Conservation (phyloP, 805 yeast species). For the Wickerhamomyces canadensis region DNA sequence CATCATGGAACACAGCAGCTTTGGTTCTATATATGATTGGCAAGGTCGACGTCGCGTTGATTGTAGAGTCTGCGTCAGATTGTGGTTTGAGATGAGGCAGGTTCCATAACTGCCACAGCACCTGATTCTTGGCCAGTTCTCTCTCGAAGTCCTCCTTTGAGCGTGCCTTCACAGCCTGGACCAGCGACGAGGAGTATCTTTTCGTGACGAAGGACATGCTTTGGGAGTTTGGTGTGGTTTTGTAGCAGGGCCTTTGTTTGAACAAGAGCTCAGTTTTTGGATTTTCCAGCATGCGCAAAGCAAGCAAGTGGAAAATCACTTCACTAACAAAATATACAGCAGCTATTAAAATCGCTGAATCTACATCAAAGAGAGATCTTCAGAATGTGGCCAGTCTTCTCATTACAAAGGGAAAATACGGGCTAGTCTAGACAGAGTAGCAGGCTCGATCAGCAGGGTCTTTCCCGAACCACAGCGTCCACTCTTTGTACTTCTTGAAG, state of each 20-base stretch:
- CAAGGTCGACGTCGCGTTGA: slow-evolving; percentile 27
- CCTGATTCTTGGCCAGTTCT: slow-evolving; percentile 5
- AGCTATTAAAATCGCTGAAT: too few relatives aligned
- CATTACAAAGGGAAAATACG: too few relatives aligned
- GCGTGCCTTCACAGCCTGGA: background rate
- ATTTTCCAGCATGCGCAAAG: too few relatives aligned
- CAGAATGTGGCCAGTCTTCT: too few relatives aligned
- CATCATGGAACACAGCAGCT: slow-evolving; percentile 24
- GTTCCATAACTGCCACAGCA: slow-evolving; percentile 10
- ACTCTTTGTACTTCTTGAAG: slow-evolving; percentile 43
- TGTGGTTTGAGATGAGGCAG: background rate
- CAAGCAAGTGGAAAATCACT: too few relatives aligned
- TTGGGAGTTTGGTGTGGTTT: background rate
- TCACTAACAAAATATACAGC: too few relatives aligned
- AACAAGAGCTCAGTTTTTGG: too few relatives aligned
- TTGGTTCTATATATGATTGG: slow-evolving; percentile 27
- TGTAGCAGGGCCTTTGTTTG: too few relatives aligned
- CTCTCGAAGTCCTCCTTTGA: slow-evolving; percentile 5
- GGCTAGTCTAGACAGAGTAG: background rate
- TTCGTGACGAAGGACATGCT: background rate
- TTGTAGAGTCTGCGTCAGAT: slow-evolving; percentile 3
- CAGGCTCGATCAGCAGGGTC: slow-evolving; percentile 57
- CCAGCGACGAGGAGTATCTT: slow-evolving; percentile 8
- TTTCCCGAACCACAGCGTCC: slow-evolving; percentile 63
- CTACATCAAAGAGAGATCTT: background rate